Percentiles rank a stretch among this genome's conserved stretches.
Evolutionary conservation across 2,329 filamentous ascomycete species (phyloP).

Genomic region (Gnomoniopsis sp.): DNA sequence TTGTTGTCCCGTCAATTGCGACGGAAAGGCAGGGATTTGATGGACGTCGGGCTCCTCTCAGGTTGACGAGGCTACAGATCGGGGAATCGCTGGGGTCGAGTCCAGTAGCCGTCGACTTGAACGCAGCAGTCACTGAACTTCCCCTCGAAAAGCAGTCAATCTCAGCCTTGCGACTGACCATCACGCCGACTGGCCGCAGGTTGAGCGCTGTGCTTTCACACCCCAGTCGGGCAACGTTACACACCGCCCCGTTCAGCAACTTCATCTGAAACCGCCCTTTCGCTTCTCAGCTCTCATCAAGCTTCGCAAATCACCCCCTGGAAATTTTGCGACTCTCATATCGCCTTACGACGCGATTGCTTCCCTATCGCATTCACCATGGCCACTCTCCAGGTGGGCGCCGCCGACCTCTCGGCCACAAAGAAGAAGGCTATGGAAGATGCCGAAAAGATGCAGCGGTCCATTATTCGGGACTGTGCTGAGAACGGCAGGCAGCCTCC

Average conservation of each 20-base stretch:
- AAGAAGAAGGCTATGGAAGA: slow-evolving; percentile 56
- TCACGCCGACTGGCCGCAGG: not conserved
- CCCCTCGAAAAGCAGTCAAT: not conserved
- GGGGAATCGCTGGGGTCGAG: not conserved
- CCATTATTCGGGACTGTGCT: slow-evolving; percentile 55
- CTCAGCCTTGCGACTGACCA: not conserved
- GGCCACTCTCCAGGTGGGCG: slow-evolving; percentile 29
- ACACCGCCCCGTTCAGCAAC: not conserved
- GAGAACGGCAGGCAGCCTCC: slow-evolving; percentile 54
- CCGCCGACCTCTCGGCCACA: slow-evolving; percentile 26
- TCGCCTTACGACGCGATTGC: not conserved
- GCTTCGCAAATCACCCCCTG: not conserved
- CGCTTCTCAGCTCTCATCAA: not conserved
- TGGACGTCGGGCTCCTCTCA: not conserved
- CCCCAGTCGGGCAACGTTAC: too few relatives aligned
- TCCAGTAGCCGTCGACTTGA: not conserved
- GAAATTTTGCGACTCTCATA: not conserved
- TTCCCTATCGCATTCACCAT: slow-evolving; percentile 18
- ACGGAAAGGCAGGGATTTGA: not conserved
- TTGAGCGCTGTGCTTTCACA: not conserved
- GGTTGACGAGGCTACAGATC: not conserved
- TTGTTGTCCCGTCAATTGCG: not conserved
- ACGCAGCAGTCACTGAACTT: not conserved
- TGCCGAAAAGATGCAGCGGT: slow-evolving; percentile 60
- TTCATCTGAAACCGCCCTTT: not conserved